These are phyloP conservation scores for Tulasnella sp. DNA, from an alignment of 768 basidiomycete species.

Conservation along the genomic window DNA sequence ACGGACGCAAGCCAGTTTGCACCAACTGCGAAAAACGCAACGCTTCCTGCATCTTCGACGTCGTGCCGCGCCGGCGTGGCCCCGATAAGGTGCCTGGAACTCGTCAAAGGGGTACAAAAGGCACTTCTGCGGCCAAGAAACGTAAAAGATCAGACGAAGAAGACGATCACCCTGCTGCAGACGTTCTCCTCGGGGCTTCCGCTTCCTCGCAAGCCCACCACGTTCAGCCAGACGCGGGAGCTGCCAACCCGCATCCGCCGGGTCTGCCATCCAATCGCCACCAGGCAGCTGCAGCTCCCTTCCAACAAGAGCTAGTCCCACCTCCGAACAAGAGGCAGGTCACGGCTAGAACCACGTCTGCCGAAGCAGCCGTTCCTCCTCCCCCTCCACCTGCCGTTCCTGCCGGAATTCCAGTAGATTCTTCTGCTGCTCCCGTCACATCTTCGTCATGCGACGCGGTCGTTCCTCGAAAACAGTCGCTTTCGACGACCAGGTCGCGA, in stretches of 20 bases:
- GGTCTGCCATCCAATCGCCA: background rate
- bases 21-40: constrained; percentile 80
- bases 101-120: constrained; percentile 55
- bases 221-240: background rate
- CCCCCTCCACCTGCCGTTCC: background rate
- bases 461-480: background rate
- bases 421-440: background rate
- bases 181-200: background rate
- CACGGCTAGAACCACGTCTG: background rate
- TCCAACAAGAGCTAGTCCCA: background rate
- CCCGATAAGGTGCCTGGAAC: constrained; percentile 87
- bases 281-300: background rate
- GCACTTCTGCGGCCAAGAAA: constrained; percentile 12
- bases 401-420: background rate
- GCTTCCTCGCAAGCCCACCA: background rate
- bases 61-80: constrained; percentile 77
- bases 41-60: constrained; percentile 75
- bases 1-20: constrained; percentile 78
- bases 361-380: background rate
- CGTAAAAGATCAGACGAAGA: constrained; percentile 16
- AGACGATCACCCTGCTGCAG: background rate
- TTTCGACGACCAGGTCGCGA: background rate
- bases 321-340: background rate
- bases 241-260: background rate
- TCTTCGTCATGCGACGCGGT: background rate